phyloP scores from a whole-genome alignment of 108 stramenopile species.

The Cyclotella baltica region DNA sequence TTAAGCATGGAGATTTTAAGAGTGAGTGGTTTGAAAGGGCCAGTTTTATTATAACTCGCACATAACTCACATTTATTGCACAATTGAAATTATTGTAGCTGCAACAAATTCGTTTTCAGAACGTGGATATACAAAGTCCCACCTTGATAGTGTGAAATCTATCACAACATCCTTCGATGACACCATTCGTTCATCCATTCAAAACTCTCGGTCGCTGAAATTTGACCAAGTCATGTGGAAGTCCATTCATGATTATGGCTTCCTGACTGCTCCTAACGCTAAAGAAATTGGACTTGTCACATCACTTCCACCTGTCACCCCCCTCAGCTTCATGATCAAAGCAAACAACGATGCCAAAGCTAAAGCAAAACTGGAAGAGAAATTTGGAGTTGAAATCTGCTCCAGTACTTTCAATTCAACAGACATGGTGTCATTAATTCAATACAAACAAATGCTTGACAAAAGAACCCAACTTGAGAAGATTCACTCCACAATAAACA shows the following conservation, averaged over 20 bases:
- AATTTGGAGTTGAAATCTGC: slow-evolving; percentile 28
- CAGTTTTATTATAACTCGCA: too few relatives aligned
- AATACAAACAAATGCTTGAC: slow-evolving; percentile 39
- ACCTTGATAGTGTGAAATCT: slow-evolving; percentile 58
- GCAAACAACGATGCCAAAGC: slow-evolving; percentile 37
- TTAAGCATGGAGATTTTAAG: slow-evolving; percentile 84
- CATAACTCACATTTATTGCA: too few relatives aligned
- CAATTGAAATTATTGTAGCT: slow-evolving; percentile 26
- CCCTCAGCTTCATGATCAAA: slow-evolving; percentile 57
- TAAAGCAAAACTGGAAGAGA: slow-evolving; percentile 41
- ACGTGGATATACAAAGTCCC: slow-evolving; percentile 54
- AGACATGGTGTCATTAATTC: slow-evolving; percentile 31
- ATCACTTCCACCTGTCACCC: slow-evolving; percentile 58
- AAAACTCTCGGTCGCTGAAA: slow-evolving; percentile 41
- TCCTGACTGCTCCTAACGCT: slow-evolving; percentile 66
- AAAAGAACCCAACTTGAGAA: slow-evolving; percentile 38
- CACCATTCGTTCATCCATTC: slow-evolving; percentile 59
- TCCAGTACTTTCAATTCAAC: slow-evolving; percentile 40
- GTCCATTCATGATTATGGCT: slow-evolving; percentile 67
- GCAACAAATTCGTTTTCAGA: slow-evolving; percentile 77
- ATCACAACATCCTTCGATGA: slow-evolving; percentile 60
- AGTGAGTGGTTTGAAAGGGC: too few relatives aligned
- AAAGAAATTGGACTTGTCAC: slow-evolving; percentile 72
- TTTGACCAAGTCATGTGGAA: slow-evolving; percentile 70
- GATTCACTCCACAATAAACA: slow-evolving; percentile 24